phyloP scores from a whole-genome alignment of 2,329 filamentous ascomycete species.

The Fonsecaea multimorphosa region DNA sequence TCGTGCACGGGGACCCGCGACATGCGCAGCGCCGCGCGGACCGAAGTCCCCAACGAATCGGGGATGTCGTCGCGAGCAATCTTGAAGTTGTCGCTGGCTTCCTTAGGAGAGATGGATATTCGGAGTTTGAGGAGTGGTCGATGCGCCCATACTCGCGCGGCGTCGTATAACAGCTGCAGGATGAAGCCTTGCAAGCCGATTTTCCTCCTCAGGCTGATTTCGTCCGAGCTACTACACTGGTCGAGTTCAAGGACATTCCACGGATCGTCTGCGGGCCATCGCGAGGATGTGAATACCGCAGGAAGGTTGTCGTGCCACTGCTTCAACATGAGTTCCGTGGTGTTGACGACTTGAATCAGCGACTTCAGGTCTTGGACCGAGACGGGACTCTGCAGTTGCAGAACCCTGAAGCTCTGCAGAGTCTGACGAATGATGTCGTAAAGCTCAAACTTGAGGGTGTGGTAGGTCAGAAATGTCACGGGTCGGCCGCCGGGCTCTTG shows the following conservation, averaged over 20 bases:
- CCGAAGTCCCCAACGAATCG: constrained; percentile 30
- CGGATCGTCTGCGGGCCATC: constrained; percentile 16
- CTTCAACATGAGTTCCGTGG: constrained; percentile 21
- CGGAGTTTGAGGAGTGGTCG: constrained; percentile 40
- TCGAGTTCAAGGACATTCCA: constrained; percentile 26
- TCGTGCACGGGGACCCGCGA: constrained; percentile 41
- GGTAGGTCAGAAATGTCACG: constrained; percentile 39
- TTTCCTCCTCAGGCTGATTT: constrained; percentile 16
- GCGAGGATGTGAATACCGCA: constrained; percentile 20
- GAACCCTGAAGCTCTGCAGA: constrained; percentile 37
- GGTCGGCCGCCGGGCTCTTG: background rate
- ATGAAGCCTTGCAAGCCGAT: constrained; percentile 35
- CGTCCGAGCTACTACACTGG: constrained; percentile 9
- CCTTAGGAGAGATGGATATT: constrained; percentile 15
- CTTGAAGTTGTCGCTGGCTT: constrained; percentile 15
- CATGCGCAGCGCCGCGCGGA: constrained; percentile 43
- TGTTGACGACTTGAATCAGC: constrained; percentile 27
- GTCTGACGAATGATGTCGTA: constrained; percentile 42
- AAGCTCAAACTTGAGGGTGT: constrained; percentile 41
- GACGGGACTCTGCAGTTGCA: constrained; percentile 20
- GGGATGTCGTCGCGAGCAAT: constrained; percentile 16
- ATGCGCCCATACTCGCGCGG: constrained; percentile 39
- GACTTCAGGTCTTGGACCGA: constrained; percentile 23
- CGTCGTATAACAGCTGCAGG: constrained; percentile 41
- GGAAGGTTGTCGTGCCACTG: constrained; percentile 25